phyloP scores from a whole-genome alignment of 306 rosid genomes.

The Acacia crassicarpa region DNA sequence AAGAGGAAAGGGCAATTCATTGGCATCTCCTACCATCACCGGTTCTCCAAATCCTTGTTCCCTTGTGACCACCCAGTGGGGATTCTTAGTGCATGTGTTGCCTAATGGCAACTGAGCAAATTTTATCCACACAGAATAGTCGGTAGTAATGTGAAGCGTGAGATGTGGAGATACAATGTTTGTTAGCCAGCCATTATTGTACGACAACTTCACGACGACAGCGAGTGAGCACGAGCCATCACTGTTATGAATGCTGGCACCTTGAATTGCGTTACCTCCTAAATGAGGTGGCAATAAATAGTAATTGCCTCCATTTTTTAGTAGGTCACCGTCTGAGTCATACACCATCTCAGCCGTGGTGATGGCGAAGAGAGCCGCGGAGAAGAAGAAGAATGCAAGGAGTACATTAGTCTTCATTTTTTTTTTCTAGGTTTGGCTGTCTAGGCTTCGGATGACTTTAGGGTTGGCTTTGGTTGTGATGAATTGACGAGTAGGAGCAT shows the following conservation, averaged over 20 bases:
- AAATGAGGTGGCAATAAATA: background rate
- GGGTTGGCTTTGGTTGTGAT: background rate
- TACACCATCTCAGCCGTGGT: background rate
- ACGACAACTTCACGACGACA: background rate
- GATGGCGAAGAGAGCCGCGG: background rate
- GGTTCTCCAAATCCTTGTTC: background rate
- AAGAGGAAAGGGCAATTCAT: background rate
- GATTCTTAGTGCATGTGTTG: background rate
- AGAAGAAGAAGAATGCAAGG: background rate
- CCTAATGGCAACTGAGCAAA: background rate
- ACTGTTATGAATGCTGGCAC: background rate
- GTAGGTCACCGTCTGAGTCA: background rate
- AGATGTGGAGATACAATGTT: background rate
- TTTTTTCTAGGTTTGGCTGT: background rate
- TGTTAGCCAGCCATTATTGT: background rate
- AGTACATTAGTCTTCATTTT: background rate
- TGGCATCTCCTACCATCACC: background rate
- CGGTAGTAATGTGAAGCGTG: background rate
- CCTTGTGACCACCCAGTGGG: background rate
- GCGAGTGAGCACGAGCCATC: background rate
- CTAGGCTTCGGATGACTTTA: background rate
- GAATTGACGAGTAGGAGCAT: background rate
- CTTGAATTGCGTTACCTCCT: background rate
- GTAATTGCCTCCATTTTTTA: background rate
- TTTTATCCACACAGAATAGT: background rate